Evolutionary conservation across 257 asterid species (phyloP), one percentile per base, ranked within the genome.

Genomic region (Paulownia fortunei): DNA sequence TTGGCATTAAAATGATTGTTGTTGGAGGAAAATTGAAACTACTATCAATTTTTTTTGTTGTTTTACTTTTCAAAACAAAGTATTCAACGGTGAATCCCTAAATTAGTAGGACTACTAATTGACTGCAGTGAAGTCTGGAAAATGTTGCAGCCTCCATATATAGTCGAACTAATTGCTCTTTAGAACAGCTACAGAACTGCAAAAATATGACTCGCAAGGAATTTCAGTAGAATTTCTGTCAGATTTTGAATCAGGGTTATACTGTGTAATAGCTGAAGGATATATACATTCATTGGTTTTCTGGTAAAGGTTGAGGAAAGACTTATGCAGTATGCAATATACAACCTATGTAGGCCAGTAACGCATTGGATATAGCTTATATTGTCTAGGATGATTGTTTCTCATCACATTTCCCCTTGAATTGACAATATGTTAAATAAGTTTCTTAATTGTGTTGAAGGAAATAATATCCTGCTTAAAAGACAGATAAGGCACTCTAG

Each of bases 241-340:
- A 19, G 75, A 54, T 42, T 60, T 72, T 63, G 62, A 63, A 54
- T 79, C 24, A 24, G 60, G 79, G 52, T 39, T 54, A 39, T 65
- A 15, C 27, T 46, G 51, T 12, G n/a, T 39, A 36, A 37, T 34
- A 56, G 24, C 46, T 56, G 37, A 77, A 12, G 54, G 55, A 6
- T 34, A 51, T n/a, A 41, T 73, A 54, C 21, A 55, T 72, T 46
- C 19, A 3, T 27, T 34, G 11, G 23, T n/a, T 72, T 68, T 34
- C 44, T 56, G 18, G 59, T 44, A 68, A 62, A 77, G 19, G 47
- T 11, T 75, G 41, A 27, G 27, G 27, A 12, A 24, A 60, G 52
- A n/a, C 10, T 64, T 59, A 9, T 77, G 27, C 39, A 49, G 16
- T 44, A 34, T 60, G 27, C 37, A n/a, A n/a, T n/a, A n/a, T n/a